These are phyloP conservation scores for Obba rivulosa DNA, from an alignment of 768 basidiomycete species.

Conservation along the genomic window DNA sequence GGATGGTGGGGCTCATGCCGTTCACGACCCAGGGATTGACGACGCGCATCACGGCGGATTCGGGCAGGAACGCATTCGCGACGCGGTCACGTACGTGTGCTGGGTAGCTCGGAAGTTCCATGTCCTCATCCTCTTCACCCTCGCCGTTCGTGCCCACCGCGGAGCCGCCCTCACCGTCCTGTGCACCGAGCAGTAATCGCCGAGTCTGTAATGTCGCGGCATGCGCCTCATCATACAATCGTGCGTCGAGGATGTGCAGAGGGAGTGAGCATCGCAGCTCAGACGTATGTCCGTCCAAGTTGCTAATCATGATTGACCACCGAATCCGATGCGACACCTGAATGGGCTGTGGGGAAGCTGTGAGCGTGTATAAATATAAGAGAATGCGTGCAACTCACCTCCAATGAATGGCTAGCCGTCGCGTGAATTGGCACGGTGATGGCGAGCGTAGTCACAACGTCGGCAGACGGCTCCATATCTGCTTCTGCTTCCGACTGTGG, in stretches of 20 bases:
- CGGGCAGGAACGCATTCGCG: slow-evolving; percentile 68
- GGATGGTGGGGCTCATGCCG: slow-evolving; percentile 35
- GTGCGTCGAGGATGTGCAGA: slow-evolving; percentile 72
- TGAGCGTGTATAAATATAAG: not conserved
- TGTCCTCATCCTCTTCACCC: slow-evolving; percentile 50
- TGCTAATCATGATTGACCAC: slow-evolving; percentile 75
- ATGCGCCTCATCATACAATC: slow-evolving; percentile 71
- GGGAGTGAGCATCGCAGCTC: slow-evolving; percentile 95
- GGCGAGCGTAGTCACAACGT: slow-evolving; percentile 56
- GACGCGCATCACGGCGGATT: slow-evolving; percentile 56
- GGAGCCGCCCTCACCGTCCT: slow-evolving; percentile 28
- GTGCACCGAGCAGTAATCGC: slow-evolving; percentile 52
- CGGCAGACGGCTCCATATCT: slow-evolving; percentile 23
- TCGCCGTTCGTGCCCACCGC: slow-evolving; percentile 16
- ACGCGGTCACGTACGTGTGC: slow-evolving; percentile 90
- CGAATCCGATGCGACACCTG: slow-evolving; percentile 72
- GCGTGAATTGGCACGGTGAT: slow-evolving; percentile 53
- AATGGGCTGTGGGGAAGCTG: slow-evolving; percentile 42
- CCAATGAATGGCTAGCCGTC: slow-evolving; percentile 68
- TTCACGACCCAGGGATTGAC: slow-evolving; percentile 55
- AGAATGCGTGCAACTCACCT: slow-evolving; percentile 23
- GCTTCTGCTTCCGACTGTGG: not conserved
- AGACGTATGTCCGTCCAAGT: slow-evolving; percentile 87
- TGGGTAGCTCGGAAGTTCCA: slow-evolving; percentile 83
- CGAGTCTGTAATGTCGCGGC: slow-evolving; percentile 70